Evolutionary conservation across 306 rosid species (phyloP).

Genomic region (Acacia confusa): DNA sequence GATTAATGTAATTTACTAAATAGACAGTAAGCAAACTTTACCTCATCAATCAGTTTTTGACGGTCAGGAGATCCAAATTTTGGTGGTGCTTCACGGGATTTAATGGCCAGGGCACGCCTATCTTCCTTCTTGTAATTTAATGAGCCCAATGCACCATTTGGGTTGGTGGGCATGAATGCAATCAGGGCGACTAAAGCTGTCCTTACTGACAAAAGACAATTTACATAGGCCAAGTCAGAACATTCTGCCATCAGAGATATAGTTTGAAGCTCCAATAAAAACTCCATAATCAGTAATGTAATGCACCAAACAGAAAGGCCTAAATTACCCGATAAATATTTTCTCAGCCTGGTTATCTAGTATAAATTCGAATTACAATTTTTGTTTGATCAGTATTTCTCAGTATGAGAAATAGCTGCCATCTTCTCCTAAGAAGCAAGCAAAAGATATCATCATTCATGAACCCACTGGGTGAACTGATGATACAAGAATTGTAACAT

Average conservation of each 20-base stretch:
- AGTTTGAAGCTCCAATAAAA: neutral
- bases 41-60: conserved; percentile 76
- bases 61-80: conserved; percentile 80
- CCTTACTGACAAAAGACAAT: conserved; percentile 63
- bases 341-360: neutral
- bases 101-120: conserved; percentile 72
- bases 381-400: conserved; percentile 23
- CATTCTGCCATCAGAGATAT: conserved; percentile 20
- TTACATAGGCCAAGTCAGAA: conserved; percentile 27
- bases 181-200: conserved; percentile 94
- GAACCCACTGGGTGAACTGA: neutral
- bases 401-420: neutral
- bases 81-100: conserved; percentile 84
- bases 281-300: neutral
- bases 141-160: conserved; percentile 95
- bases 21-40: conserved; percentile 5
- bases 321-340: neutral
- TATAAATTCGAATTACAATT: neutral
- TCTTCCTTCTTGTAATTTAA: conserved; percentile 91
- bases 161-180: conserved; percentile 97
- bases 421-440: neutral
- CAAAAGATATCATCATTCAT: neutral
- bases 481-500: neutral
- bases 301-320: neutral
- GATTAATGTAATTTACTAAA: neutral